Percentiles rank a stretch among this genome's conserved stretches.
Evolutionary conservation across 371 early-diverging fungal genomes (phyloP).

Genomic region (Lichtheimia corymbifera): DNA sequence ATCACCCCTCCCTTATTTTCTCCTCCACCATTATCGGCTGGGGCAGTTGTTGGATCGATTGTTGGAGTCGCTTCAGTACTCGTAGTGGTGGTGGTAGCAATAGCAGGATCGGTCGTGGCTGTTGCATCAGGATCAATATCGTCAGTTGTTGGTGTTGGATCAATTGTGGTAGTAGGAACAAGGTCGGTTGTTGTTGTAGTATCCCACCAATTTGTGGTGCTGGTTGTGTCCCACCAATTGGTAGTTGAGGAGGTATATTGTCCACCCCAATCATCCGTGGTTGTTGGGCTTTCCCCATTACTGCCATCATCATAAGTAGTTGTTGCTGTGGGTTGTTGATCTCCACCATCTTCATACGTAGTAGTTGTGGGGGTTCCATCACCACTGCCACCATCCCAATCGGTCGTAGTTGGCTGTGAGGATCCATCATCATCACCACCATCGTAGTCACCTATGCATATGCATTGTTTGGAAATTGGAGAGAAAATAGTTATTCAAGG

Average conservation of each 20-base stretch:
- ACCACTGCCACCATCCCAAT: no score
- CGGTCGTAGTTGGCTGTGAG: no score
- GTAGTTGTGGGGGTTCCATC: no score
- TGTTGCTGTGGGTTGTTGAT: no score
- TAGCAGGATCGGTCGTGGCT: background rate
- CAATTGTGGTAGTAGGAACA: background rate
- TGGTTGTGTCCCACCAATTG: no score
- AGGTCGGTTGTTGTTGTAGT: background rate
- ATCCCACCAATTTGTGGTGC: constrained; percentile 5
- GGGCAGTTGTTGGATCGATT: background rate
- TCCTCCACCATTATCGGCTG: background rate
- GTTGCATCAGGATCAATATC: background rate
- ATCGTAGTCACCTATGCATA: no score
- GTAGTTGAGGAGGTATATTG: no score
- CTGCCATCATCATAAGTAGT: background rate
- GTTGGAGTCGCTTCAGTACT: background rate
- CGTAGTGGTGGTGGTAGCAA: background rate
- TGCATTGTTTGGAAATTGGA: no score
- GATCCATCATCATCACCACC: no score
- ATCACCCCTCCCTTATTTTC: constrained; percentile 8
- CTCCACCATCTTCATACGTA: no score
- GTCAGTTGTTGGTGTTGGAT: constrained; percentile 3
- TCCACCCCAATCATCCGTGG: no score
- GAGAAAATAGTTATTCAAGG: no score
- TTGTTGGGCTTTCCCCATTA: background rate